A percentile compares a stretch with the other conserved stretches of the same genome.
Conservation (phyloP, 192 early-diverging fungal genomes). For the Backusella tarrabulga region DNA sequence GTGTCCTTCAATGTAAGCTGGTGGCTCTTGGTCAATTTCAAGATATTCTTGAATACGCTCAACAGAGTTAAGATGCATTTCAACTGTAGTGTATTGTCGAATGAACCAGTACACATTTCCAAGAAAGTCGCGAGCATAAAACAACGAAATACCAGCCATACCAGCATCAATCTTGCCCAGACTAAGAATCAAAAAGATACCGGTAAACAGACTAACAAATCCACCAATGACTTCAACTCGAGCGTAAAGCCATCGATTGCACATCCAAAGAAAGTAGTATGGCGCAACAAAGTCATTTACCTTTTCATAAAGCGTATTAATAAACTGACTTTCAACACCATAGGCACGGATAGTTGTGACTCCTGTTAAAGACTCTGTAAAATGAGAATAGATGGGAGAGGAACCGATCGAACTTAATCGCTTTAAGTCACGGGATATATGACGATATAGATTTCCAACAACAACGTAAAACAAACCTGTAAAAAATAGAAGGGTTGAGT, state of each 20-base stretch:
- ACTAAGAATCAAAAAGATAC: slow-evolving; percentile 58
- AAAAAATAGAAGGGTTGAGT: background rate
- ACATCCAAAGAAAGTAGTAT: slow-evolving; percentile 73
- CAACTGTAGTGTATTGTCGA: slow-evolving; percentile 70
- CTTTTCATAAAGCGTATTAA: slow-evolving; percentile 52
- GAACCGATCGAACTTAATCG: slow-evolving; percentile 74
- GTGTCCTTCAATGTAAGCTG: slow-evolving; percentile 52
- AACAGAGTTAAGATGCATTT: slow-evolving; percentile 83
- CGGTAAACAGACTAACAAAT: slow-evolving; percentile 67
- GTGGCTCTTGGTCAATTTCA: slow-evolving; percentile 75
- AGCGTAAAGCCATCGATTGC: slow-evolving; percentile 77
- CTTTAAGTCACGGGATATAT: slow-evolving; percentile 84
- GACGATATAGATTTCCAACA: slow-evolving; percentile 65
- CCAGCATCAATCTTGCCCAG: slow-evolving; percentile 59
- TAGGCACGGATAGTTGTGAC: slow-evolving; percentile 83
- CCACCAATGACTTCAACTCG: slow-evolving; percentile 57
- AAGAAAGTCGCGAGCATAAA: slow-evolving; percentile 81
- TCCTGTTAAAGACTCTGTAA: slow-evolving; percentile 78
- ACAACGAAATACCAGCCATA: slow-evolving; percentile 80
- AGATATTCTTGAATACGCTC: slow-evolving; percentile 86
- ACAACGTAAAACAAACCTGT: slow-evolving; percentile 7
- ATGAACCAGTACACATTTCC: slow-evolving; percentile 55
- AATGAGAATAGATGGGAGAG: slow-evolving; percentile 77
- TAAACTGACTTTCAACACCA: slow-evolving; percentile 62
- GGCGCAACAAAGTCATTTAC: slow-evolving; percentile 66